These are phyloP conservation scores for Grosmannia penicillata DNA, from an alignment of 2,329 filamentous ascomycete genomes.

Conservation along the genomic window DNA sequence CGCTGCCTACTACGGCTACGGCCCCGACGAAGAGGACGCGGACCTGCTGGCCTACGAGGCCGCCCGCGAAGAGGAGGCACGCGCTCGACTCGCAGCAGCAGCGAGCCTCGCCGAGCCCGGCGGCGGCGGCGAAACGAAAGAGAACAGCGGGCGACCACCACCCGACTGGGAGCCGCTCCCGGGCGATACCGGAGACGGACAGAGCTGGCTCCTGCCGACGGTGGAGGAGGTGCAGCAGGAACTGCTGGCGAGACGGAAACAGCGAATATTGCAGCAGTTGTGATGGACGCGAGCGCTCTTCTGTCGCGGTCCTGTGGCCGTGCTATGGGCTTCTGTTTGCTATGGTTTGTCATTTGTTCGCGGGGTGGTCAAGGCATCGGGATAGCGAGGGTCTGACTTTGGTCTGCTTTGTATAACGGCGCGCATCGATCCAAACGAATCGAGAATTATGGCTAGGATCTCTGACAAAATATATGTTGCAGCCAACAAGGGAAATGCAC, in stretches of 20 bases:
- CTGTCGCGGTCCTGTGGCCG: too few relatives aligned
- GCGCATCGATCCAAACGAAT: too few relatives aligned
- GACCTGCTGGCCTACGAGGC: slow-evolving; percentile 66
- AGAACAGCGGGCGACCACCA: slow-evolving; percentile 40
- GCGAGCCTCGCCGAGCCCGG: slow-evolving; percentile 16
- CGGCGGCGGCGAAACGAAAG: not conserved
- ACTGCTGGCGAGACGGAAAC: slow-evolving; percentile 70
- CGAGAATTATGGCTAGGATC: too few relatives aligned
- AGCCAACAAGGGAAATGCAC: too few relatives aligned
- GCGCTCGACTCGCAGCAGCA: slow-evolving; percentile 48
- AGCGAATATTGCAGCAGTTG: slow-evolving; percentile 66
- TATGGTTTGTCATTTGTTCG: not conserved
- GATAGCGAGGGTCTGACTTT: too few relatives aligned
- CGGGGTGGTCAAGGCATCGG: too few relatives aligned
- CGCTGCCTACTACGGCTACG: slow-evolving; percentile 92
- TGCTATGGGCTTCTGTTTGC: too few relatives aligned
- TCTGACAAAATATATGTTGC: too few relatives aligned
- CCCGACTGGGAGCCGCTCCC: slow-evolving; percentile 74
- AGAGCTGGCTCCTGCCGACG: slow-evolving; percentile 69
- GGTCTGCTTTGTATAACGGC: too few relatives aligned
- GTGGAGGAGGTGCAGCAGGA: slow-evolving; percentile 90
- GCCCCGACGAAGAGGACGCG: slow-evolving; percentile 80
- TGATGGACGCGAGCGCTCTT: not conserved
- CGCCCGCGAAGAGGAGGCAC: slow-evolving; percentile 69
- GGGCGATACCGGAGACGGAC: slow-evolving; percentile 72